Percentiles rank a stretch among this genome's conserved stretches.
Evolutionary conservation across 352 stramenopile genomes (phyloP).

Genomic region (Globisporangium iwayamae): DNA sequence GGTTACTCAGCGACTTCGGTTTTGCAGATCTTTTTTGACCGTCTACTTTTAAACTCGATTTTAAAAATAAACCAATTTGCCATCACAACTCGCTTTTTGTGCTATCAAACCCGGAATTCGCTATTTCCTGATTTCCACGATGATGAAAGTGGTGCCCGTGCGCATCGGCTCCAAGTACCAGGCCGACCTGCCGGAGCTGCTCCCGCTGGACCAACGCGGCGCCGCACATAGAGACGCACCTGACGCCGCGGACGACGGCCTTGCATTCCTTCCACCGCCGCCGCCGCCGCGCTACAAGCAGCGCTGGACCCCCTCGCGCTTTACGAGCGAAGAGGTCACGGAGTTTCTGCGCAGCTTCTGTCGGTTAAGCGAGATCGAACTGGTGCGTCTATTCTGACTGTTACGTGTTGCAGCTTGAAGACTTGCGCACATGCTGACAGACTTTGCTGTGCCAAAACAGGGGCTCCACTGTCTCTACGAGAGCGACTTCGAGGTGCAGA

Average conservation of each 20-base stretch:
- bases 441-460: conserved; percentile 22
- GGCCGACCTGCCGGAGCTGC: conserved; percentile 50
- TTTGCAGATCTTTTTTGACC: too few relatives aligned
- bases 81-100: too few relatives aligned
- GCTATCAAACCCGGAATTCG: too few relatives aligned
- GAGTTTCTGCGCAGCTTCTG: conserved; percentile 50
- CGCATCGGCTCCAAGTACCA: conserved; percentile 36
- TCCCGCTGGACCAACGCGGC: conserved; percentile 24
- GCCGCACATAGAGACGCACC: not conserved
- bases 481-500: conserved; percentile 43
- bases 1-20: too few relatives aligned
- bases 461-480: conserved; percentile 60
- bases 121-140: not conserved
- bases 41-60: too few relatives aligned
- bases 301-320: conserved; percentile 33
- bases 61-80: too few relatives aligned
- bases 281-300: conserved; percentile 25
- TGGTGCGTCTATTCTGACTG: conserved; percentile 21
- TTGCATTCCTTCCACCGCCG: not conserved
- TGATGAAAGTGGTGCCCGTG: conserved; percentile 23
- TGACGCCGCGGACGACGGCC: too few relatives aligned
- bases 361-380: conserved; percentile 49
- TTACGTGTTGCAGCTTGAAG: not conserved
- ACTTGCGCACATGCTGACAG: not conserved
- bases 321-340: conserved; percentile 34